These are phyloP conservation scores for Hypoxylon sp. DNA, from an alignment of 2,329 filamentous ascomycete species.

Conservation along the genomic window DNA sequence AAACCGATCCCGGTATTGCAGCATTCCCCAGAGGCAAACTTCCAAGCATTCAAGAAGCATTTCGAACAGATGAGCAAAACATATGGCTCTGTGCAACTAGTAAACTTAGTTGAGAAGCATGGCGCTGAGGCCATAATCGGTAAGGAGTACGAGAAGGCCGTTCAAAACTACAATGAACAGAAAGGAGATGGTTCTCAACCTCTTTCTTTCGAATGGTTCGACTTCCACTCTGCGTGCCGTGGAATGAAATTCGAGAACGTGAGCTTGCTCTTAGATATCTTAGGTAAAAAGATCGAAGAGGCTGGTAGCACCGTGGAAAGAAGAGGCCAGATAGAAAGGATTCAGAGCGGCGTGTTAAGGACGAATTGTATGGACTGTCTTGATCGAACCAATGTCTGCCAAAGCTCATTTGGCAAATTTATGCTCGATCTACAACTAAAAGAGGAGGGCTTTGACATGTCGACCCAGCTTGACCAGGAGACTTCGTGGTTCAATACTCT, in stretches of 20 bases:
- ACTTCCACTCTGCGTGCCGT: constrained; percentile 92
- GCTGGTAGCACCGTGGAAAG: constrained; percentile 78
- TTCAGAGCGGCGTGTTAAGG: constrained; percentile 83
- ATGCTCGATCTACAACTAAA: constrained; percentile 86
- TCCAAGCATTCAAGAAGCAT: constrained; percentile 82
- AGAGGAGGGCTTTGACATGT: constrained; percentile 81
- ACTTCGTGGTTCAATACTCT: constrained; percentile 96
- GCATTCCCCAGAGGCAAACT: constrained; percentile 85
- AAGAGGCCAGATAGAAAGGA: constrained; percentile 60
- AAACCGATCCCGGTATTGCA: constrained; percentile 88
- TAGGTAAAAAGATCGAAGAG: constrained; percentile 77
- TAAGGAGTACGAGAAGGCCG: constrained; percentile 79
- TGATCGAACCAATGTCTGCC: constrained; percentile 95
- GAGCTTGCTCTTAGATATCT: constrained; percentile 78
- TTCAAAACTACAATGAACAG: constrained; percentile 76
- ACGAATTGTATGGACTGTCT: constrained; percentile 99
- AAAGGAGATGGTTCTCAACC: constrained; percentile 61
- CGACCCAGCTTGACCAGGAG: constrained; percentile 80
- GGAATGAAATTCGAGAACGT: constrained; percentile 99
- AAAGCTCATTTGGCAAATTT: constrained; percentile 89
- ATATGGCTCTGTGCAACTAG: constrained; percentile 84
- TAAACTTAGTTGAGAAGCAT: constrained; percentile 90
- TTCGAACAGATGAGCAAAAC: constrained; percentile 77
- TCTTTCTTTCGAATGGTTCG: constrained; percentile 93
- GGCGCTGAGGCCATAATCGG: constrained; percentile 86